phyloP scores from a whole-genome alignment of 2,329 filamentous ascomycete genomes.

The Aspergillus pseudotamarii region DNA sequence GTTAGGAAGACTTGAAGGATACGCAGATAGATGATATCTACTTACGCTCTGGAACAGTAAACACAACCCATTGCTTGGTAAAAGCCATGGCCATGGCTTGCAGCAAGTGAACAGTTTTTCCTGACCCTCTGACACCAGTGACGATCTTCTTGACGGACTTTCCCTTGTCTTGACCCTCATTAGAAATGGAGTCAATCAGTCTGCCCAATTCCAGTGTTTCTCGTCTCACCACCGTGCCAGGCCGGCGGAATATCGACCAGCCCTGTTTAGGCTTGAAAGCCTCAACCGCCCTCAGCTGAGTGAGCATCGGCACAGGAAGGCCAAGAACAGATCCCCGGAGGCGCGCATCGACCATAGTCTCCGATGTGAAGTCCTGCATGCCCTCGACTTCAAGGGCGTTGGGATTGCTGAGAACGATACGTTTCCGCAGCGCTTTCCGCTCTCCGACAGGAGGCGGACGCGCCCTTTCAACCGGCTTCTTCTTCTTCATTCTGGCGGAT shows the following conservation, averaged over 20 bases:
- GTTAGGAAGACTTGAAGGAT: constrained; percentile 17
- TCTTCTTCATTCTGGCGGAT: constrained; percentile 50
- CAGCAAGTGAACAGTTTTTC: constrained; percentile 84
- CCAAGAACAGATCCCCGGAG: constrained; percentile 69
- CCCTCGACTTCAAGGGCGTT: constrained; percentile 80
- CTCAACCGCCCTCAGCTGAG: constrained; percentile 79
- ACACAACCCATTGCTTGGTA: constrained; percentile 82
- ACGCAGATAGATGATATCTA: constrained; percentile 4
- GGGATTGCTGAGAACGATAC: constrained; percentile 89
- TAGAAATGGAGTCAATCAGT: constrained; percentile 61
- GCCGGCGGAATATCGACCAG: constrained; percentile 83
- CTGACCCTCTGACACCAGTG: constrained; percentile 71
- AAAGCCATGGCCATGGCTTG: constrained; percentile 83
- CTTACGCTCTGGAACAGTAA: constrained; percentile 86
- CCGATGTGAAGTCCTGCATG: constrained; percentile 62
- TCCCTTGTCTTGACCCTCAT: constrained; percentile 39
- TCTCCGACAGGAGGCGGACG: constrained; percentile 73
- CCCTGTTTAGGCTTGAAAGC: constrained; percentile 89
- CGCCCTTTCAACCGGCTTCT: constrained; percentile 42
- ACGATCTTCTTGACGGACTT: constrained; percentile 62
- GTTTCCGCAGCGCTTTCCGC: constrained; percentile 82
- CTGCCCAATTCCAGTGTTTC: constrained; percentile 75
- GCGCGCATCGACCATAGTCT: constrained; percentile 57
- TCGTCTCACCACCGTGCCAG: constrained; percentile 74
- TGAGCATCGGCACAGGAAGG: constrained; percentile 70